Conservation (phyloP, 257 asterid species). For the Leonotis leonurus region DNA sequence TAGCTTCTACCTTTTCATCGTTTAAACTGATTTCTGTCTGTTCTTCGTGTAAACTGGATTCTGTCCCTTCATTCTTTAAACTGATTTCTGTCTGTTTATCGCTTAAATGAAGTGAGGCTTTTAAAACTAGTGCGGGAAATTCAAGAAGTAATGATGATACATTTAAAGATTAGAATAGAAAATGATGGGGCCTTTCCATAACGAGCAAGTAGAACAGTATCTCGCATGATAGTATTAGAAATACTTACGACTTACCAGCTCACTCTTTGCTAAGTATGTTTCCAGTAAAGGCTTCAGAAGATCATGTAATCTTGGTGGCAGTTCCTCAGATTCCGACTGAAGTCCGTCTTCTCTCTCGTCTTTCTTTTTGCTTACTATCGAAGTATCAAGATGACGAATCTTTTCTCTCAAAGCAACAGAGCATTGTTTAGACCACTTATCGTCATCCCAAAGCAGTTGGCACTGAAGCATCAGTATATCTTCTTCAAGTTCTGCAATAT, state of each 20-base stretch:
- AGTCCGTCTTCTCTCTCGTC: constrained; percentile 14
- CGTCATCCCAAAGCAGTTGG: constrained; percentile 36
- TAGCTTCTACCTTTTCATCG: too few species aligned
- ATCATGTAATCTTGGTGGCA: constrained; percentile 29
- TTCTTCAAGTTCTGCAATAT: constrained; percentile 40
- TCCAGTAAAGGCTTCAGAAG: constrained; percentile 28
- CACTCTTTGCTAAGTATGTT: constrained; percentile 16
- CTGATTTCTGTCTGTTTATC: constrained; percentile 22
- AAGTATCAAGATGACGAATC: constrained; percentile 25
- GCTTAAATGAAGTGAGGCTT: constrained; percentile 1
- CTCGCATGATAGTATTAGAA: neutral
- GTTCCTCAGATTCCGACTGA: constrained; percentile 20
- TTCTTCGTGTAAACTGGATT: constrained; percentile 11
- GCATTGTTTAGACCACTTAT: constrained; percentile 32
- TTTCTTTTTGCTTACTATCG: constrained; percentile 23
- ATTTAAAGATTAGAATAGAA: neutral
- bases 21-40: constrained; percentile 24
- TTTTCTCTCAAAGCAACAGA: constrained; percentile 29
- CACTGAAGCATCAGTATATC: constrained; percentile 41
- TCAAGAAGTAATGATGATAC: neutral
- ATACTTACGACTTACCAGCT: constrained; percentile 32
- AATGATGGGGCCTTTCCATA: neutral
- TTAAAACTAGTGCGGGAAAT: neutral
- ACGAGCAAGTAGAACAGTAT: constrained; percentile 3
- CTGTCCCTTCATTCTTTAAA: too few species aligned